Evolutionary conservation across 495 filamentous ascomycete species (phyloP).

Genomic region (Beverwykella pulmonaria): DNA sequence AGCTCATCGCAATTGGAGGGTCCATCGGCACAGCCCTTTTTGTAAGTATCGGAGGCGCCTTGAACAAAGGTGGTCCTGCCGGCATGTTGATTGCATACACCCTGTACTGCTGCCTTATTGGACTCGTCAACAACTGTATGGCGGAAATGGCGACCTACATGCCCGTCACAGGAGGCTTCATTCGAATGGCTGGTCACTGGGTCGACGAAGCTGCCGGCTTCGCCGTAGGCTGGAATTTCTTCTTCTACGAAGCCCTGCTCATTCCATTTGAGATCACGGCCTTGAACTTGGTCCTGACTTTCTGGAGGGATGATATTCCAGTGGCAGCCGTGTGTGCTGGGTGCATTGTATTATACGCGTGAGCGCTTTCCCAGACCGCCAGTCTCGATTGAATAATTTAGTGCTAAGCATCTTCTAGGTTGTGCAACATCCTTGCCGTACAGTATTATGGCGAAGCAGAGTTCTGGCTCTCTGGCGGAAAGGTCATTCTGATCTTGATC

Average conservation of each 20-base stretch:
- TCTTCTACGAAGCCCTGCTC: constrained; percentile 57
- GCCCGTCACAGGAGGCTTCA: constrained; percentile 52
- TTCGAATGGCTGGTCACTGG: constrained; percentile 53
- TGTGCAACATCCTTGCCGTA: constrained; percentile 52
- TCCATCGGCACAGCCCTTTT: constrained; percentile 48
- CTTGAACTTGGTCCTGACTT: constrained; percentile 52
- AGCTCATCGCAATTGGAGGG: constrained; percentile 49
- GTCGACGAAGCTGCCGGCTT: constrained; percentile 63
- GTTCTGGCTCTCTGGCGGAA: constrained; percentile 55
- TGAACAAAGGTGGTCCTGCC: constrained; percentile 43
- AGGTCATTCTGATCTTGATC: constrained; percentile 52
- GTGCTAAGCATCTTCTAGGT: constrained; percentile 32
- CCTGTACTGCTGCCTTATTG: constrained; percentile 39
- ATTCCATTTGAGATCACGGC: constrained; percentile 61
- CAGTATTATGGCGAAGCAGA: constrained; percentile 54
- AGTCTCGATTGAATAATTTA: neutral
- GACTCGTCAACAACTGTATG: constrained; percentile 51
- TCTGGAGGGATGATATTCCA: constrained; percentile 52
- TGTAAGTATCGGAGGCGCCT: constrained; percentile 42
- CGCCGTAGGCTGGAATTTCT: constrained; percentile 53
- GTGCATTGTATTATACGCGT: constrained; percentile 45
- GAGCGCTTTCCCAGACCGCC: constrained; percentile 13
- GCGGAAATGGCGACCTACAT: constrained; percentile 53
- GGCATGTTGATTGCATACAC: constrained; percentile 43
- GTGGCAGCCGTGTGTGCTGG: constrained; percentile 47